A percentile compares a stretch with the other conserved stretches of the same genome.
phyloP scores from a whole-genome alignment of 2,329 filamentous ascomycete genomes.

The Hirsutella rhossiliensis region DNA sequence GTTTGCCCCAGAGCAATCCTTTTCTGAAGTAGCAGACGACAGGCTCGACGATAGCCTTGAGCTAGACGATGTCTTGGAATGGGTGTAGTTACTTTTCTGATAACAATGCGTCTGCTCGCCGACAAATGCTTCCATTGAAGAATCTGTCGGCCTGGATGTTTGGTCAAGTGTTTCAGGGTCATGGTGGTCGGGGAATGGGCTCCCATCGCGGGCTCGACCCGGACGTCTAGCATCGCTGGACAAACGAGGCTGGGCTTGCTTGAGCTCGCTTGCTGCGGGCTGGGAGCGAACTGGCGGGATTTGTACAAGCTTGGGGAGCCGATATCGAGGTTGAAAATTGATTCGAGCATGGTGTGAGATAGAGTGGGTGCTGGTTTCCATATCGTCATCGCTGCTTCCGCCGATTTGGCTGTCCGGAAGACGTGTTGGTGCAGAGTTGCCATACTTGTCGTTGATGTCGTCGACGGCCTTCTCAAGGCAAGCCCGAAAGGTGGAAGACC shows the following conservation, averaged over 20 bases:
- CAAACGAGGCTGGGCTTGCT: conserved; percentile 1
- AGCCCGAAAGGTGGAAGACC: conserved; percentile 16
- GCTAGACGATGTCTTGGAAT: neutral
- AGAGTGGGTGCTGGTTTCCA: neutral
- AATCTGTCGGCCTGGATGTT: neutral
- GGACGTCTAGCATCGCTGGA: neutral
- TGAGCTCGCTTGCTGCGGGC: conserved; percentile 5
- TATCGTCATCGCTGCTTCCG: neutral
- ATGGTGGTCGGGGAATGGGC: conserved; percentile 4
- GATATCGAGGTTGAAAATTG: conserved; percentile 7
- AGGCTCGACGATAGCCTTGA: neutral
- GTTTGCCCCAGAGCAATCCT: neutral
- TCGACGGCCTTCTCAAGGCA: conserved; percentile 17
- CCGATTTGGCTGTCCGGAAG: conserved; percentile 1
- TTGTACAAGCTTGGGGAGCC: conserved; percentile 6
- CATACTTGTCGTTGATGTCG: conserved; percentile 17
- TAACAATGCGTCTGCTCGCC: neutral
- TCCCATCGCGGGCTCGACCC: neutral
- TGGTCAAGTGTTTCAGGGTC: conserved; percentile 6
- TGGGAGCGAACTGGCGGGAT: conserved; percentile 3
- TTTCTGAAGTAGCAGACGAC: neutral
- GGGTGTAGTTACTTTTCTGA: neutral
- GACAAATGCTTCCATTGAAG: neutral
- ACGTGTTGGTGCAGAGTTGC: conserved; percentile 4
- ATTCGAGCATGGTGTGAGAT: conserved; percentile 1